Evolutionary conservation across 257 asterid genomes (phyloP), one percentile per base, ranked within the genome.

Genomic region (Jacaranda copaia): DNA sequence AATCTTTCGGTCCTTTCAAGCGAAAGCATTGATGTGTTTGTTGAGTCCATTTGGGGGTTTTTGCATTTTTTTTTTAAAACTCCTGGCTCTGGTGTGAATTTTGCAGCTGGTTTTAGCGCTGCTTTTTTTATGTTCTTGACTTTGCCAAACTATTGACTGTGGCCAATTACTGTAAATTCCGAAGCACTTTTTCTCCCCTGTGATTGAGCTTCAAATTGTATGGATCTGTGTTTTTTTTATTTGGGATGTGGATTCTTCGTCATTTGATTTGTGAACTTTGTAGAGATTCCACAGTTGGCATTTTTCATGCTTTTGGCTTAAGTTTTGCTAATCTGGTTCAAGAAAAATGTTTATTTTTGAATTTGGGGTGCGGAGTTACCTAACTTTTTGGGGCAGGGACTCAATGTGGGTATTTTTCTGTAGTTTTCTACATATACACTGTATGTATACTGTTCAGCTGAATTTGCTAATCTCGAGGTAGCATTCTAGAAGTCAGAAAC

Each of bases 141-240:
- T 11, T 45, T 56, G 6, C 70, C 74, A 63, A 11, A 76, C 13
- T 77, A 18, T 14, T 46, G 18, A 67, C 8, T 67, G 14, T 8
- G 25, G 53, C 48, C 15, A 45, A 32, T 75, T 39, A n/a, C 39
- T 70, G 75, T 18, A 20, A 49, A 18, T 66, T 8, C 51, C 6
- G 69, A 56, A 42, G 57, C 38, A 40, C 18, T 35, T 71, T 81
- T 68, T 72, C 45, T 40, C 5, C 8, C 18, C 38, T 43, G 48
- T 43, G 61, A 36, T 79, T 75, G 68, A 64, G 86, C 75, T 78
- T 66, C 48, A 53, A 16, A 15, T 61, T 51, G 72, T 76, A 59
- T 63, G 84, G 92, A 87, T 85, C 88, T 80, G 80, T 79, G 71
- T 8, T 42, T 77, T 71, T 72, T 8, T 68, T 49, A 25, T 42